Percentiles rank a stretch among this genome's conserved stretches.
phyloP scores from a whole-genome alignment of 2,329 filamentous ascomycete genomes.

The Myrmaecium sp. region DNA sequence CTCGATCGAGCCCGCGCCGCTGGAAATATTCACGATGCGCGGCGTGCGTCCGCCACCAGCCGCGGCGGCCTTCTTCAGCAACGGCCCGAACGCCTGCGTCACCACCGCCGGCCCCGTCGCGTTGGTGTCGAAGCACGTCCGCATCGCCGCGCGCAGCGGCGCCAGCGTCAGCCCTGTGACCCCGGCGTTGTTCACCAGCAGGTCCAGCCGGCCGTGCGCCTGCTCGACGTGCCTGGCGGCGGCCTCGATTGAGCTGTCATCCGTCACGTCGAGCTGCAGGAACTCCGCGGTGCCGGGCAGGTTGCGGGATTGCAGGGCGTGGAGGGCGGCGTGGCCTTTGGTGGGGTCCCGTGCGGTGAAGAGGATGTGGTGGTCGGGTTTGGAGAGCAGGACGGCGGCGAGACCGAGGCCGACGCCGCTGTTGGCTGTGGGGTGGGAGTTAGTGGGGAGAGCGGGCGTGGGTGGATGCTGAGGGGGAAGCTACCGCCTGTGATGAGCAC shows the following conservation, averaged over 20 bases:
- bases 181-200: slow-evolving; percentile 29
- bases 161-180: slow-evolving; percentile 28
- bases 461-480: slow-evolving; percentile 2
- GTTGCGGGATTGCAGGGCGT: slow-evolving; percentile 12
- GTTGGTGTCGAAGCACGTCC: slow-evolving; percentile 13
- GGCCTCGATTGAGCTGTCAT: slow-evolving; percentile 23
- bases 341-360: slow-evolving; percentile 13
- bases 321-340: slow-evolving; percentile 12
- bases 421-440: slow-evolving; percentile 18
- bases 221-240: slow-evolving; percentile 15
- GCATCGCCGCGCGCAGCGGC: slow-evolving; percentile 3
- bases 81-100: slow-evolving; percentile 10
- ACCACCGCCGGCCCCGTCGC: slow-evolving; percentile 10
- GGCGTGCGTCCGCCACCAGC: slow-evolving; percentile 6
- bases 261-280: slow-evolving; percentile 26
- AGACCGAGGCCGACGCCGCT: slow-evolving; percentile 32
- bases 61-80: slow-evolving; percentile 10
- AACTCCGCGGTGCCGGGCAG: slow-evolving; percentile 17
- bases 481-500: slow-evolving; percentile 21
- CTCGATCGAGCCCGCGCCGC: slow-evolving; percentile 17
- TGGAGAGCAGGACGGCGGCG: slow-evolving; percentile 19
- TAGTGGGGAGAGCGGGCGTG: slow-evolving; percentile 3
- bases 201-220: slow-evolving; percentile 18
- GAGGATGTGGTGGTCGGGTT: slow-evolving; percentile 20
- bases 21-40: slow-evolving; percentile 20